Percentiles rank a stretch among this genome's conserved stretches.
Evolutionary conservation across 306 rosid species (phyloP).

Genomic region (Cicer cuneatum): DNA sequence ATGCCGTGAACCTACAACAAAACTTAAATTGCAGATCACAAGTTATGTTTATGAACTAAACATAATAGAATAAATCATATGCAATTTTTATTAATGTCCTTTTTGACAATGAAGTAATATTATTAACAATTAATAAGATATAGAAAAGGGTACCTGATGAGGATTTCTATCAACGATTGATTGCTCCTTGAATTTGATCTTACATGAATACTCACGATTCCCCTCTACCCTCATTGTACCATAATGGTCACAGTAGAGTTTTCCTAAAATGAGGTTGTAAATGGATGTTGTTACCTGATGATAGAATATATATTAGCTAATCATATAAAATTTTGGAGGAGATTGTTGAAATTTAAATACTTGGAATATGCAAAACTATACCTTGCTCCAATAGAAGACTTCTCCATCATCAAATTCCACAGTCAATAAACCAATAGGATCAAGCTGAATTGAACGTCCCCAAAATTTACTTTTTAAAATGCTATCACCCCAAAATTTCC

Average conservation of each 20-base stretch:
- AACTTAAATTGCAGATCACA: conserved; percentile 51
- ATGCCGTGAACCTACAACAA: conserved; percentile 69
- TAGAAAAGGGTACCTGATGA: conserved; percentile 72
- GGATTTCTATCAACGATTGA: conserved; percentile 86
- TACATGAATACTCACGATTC: conserved; percentile 68
- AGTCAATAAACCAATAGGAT: conserved; percentile 84
- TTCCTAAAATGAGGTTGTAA: conserved; percentile 96
- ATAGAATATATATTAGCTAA: conserved; percentile 39
- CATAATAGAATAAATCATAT: conserved; percentile 2
- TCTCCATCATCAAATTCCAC: conserved; percentile 93
- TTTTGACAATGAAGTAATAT: not conserved
- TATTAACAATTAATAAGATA: conserved; percentile 29
- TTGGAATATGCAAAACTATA: conserved; percentile 38
- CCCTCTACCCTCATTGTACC: conserved; percentile 91
- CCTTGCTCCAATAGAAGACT: conserved; percentile 91
- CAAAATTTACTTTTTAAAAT: conserved; percentile 89
- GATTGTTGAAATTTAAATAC: not conserved
- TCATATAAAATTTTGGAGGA: conserved; percentile 27
- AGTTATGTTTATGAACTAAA: conserved; percentile 30
- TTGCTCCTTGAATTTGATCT: conserved; percentile 91
- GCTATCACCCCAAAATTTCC: conserved; percentile 95
- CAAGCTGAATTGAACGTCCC: conserved; percentile 98
- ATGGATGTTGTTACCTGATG: conserved; percentile 93
- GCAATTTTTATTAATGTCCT: not conserved
- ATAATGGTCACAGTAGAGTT: conserved; percentile 93